These are phyloP conservation scores for Verticillium alfalfae DNA, from an alignment of 2,329 filamentous ascomycete genomes.

Conservation along the genomic window DNA sequence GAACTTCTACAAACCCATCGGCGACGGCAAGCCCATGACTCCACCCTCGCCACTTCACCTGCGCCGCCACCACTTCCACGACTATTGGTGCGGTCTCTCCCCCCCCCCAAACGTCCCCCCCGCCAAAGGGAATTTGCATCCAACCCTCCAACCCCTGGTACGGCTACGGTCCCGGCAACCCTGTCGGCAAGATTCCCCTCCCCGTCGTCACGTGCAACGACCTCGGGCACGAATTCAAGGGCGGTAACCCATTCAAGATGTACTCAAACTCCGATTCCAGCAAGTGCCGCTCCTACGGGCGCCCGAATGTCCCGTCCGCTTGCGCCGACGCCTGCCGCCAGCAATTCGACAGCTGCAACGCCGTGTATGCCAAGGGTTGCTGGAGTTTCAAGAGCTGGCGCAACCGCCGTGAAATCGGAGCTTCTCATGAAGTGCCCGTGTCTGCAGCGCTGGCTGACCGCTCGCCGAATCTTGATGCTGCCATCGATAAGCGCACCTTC, in stretches of 20 bases:
- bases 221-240: slow-evolving; percentile 30
- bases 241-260: slow-evolving; percentile 42
- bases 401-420: slow-evolving; percentile 1
- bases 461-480: slow-evolving; percentile 6
- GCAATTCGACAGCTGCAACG: slow-evolving; percentile 43
- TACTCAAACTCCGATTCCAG: slow-evolving; percentile 38
- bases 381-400: slow-evolving; percentile 25
- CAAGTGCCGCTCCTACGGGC: slow-evolving; percentile 38
- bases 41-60: slow-evolving; percentile 21
- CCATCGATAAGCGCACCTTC: slow-evolving; percentile 11
- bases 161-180: slow-evolving; percentile 62
- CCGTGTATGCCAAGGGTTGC: slow-evolving; percentile 45
- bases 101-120: too few relatives aligned
- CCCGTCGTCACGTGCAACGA: slow-evolving; percentile 53
- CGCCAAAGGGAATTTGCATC: slow-evolving; percentile 45
- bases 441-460: not conserved
- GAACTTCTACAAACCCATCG: slow-evolving; percentile 31
- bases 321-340: slow-evolving; percentile 48
- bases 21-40: slow-evolving; percentile 21
- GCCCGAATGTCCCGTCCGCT: slow-evolving; percentile 27
- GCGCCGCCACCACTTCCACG: slow-evolving; percentile 21
- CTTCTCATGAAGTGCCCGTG: not conserved
- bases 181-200: slow-evolving; percentile 45
- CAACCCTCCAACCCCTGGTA: slow-evolving; percentile 51
- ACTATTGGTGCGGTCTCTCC: too few relatives aligned